A percentile compares a stretch with the other conserved stretches of the same genome.
Evolutionary conservation across 2,329 filamentous ascomycete genomes (phyloP).

Genomic region (Waltergamsia citrina): DNA sequence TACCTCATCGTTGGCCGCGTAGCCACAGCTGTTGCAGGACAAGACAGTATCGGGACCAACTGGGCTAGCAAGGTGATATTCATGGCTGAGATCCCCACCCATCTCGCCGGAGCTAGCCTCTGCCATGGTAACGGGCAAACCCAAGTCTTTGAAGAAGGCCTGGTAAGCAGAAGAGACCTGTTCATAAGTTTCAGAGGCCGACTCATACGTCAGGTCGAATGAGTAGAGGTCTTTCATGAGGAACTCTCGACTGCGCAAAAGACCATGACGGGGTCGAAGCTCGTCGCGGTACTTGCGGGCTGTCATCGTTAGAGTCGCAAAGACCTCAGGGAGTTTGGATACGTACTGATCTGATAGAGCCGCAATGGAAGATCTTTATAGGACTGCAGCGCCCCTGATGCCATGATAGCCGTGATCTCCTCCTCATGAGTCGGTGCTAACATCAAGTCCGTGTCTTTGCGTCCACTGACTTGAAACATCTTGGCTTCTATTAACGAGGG

Average conservation of each 20-base stretch:
- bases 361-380: constrained; percentile 81
- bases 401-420: constrained; percentile 81
- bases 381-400: constrained; percentile 63
- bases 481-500: too few species aligned
- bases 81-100: constrained; percentile 86
- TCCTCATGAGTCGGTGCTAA: constrained; percentile 94
- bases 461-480: constrained; percentile 74
- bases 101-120: constrained; percentile 94
- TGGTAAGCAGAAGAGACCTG: constrained; percentile 66
- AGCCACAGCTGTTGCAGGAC: constrained; percentile 62
- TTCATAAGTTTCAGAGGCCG: constrained; percentile 74
- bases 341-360: constrained; percentile 78
- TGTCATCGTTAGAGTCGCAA: constrained; percentile 21
- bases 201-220: constrained; percentile 61
- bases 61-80: constrained; percentile 76
- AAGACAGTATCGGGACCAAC: constrained; percentile 83
- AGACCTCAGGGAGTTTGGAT: too few species aligned
- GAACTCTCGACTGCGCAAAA: constrained; percentile 84
- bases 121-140: constrained; percentile 74
- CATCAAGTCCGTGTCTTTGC: constrained; percentile 65
- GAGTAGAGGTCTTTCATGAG: constrained; percentile 98
- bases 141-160: constrained; percentile 72
- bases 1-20: constrained; percentile 84
- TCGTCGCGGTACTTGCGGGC: constrained; percentile 94
- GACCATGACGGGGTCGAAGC: constrained; percentile 74